These are phyloP conservation scores for Curvularia spicifera DNA, from an alignment of 2,329 filamentous ascomycete species.

Conservation along the genomic window DNA sequence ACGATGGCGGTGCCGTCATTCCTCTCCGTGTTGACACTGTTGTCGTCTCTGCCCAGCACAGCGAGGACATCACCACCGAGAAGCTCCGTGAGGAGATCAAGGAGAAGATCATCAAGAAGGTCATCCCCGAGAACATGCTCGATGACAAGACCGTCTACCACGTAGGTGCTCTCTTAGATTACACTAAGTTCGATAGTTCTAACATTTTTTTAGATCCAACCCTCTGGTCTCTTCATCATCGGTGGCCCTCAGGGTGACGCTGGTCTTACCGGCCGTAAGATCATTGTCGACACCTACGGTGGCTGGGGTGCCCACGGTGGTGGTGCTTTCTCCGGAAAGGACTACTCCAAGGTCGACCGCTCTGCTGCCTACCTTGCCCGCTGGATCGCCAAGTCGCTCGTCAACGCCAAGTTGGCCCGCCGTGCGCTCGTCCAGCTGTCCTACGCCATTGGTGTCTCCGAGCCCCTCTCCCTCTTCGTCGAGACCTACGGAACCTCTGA, in stretches of 20 bases:
- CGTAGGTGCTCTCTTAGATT: conserved; percentile 60
- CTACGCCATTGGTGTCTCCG: conserved; percentile 98
- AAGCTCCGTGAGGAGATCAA: conserved; percentile 91
- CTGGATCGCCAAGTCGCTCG: conserved; percentile 99
- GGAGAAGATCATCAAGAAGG: conserved; percentile 96
- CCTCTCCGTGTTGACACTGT: conserved; percentile 94
- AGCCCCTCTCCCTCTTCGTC: conserved; percentile 97
- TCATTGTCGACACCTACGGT: conserved; percentile 99
- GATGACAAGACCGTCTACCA: conserved; percentile 96
- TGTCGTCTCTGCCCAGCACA: conserved; percentile 95
- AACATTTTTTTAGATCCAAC: conserved; percentile 72
- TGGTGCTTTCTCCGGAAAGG: conserved; percentile 99
- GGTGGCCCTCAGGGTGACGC: conserved; percentile 99
- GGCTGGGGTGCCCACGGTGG: conserved; percentile 99
- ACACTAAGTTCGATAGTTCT: conserved; percentile 13
- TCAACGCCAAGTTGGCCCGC: conserved; percentile 85
- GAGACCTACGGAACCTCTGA: conserved; percentile 95
- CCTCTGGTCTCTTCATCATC: conserved; percentile 98
- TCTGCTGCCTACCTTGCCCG: conserved; percentile 96
- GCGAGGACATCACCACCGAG: conserved; percentile 85
- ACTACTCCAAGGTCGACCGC: conserved; percentile 99
- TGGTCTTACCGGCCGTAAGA: conserved; percentile 98
- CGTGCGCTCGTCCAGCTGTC: conserved; percentile 96
- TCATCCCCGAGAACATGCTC: conserved; percentile 90
- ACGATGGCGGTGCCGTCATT: conserved; percentile 92